phyloP scores from a whole-genome alignment of 139 green algal species.

The Nannochloris sp. region DNA sequence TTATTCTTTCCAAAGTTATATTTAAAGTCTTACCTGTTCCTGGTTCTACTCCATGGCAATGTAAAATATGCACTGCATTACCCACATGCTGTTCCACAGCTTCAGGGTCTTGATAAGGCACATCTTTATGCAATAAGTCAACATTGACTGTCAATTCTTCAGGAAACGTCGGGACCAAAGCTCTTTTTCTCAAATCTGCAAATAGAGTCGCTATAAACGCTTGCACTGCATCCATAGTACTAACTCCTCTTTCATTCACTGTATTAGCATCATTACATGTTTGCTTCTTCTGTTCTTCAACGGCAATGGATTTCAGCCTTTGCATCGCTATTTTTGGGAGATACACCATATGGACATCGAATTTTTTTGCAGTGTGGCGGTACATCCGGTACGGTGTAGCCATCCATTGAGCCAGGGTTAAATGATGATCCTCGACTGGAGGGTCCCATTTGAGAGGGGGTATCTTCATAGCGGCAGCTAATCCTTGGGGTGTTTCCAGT shows the following conservation, averaged over 20 bases:
- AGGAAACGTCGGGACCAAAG: not conserved
- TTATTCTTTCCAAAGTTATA: too few species aligned
- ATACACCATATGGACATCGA: not conserved
- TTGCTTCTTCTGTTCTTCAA: too few species aligned
- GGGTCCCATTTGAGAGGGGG: too few species aligned
- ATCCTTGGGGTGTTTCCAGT: not conserved
- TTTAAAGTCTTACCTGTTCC: too few species aligned
- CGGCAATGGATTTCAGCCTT: not conserved
- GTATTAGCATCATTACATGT: too few species aligned
- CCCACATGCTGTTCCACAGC: not conserved
- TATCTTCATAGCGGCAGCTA: too few species aligned
- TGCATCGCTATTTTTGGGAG: not conserved
- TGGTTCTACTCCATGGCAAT: too few species aligned
- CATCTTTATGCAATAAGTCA: not conserved
- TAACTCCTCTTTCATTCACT: not conserved
- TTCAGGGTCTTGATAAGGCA: not conserved
- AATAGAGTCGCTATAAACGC: not conserved
- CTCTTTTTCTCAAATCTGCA: not conserved
- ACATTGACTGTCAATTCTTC: not conserved
- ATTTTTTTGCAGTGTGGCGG: too few species aligned
- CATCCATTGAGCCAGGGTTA: too few species aligned
- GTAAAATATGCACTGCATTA: not conserved
- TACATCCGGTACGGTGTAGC: too few species aligned
- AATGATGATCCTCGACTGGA: too few species aligned
- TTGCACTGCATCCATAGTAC: not conserved